Base-by-base conservation (phyloP, 306 rosid genomes). In the Vicia villosa region DNA sequence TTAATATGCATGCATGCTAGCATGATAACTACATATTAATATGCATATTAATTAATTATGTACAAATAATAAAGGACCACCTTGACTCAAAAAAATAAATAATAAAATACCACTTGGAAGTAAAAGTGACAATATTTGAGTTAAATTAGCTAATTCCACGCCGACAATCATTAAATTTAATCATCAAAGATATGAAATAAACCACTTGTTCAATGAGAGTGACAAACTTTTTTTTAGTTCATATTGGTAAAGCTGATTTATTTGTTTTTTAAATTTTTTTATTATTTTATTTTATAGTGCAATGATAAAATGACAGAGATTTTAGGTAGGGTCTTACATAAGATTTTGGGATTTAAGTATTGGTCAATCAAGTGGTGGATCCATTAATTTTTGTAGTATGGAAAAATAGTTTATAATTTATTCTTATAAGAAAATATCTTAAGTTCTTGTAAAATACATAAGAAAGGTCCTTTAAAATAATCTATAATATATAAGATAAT, bases 101-200 rank as follows among this genome's bases (percentile, higher is more conserved):
- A 14, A 57, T n/a, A 57, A 57, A 57, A 6, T 21, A 0, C 63
- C 40, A 26, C 28, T 34, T 60, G 46, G 28, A 36, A 61, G 5
- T 66, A 41, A 19, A 45, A 49, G 30, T 30, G 42, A 54, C 59
- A 2, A 43, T 63, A 5, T 73, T 63, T 40, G n/a, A 26, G 45
- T 42, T 42, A 55, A 65, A 74, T 64, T 30, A 65, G 19, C 65
- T 52, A 63, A 41, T 52, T 52, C 72, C 26, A 41, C 28, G 30
- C 54, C 37, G 66, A 60, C 66, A 36, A 17, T 60, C 14, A 36
- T 60, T 36, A 36, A 36, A 36, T 17, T 17, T 32, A 24, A 5
- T 28, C 40, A 22, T 19, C 17, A 22, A 22, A 45, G 0, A 22
- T 54, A 22, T 54, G 60, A 22, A 54, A 54, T 11, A 20, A 51